Percentiles rank a stretch among this genome's conserved stretches.
phyloP scores from a whole-genome alignment of 257 asterid species.

The Solanum peruvianum region DNA sequence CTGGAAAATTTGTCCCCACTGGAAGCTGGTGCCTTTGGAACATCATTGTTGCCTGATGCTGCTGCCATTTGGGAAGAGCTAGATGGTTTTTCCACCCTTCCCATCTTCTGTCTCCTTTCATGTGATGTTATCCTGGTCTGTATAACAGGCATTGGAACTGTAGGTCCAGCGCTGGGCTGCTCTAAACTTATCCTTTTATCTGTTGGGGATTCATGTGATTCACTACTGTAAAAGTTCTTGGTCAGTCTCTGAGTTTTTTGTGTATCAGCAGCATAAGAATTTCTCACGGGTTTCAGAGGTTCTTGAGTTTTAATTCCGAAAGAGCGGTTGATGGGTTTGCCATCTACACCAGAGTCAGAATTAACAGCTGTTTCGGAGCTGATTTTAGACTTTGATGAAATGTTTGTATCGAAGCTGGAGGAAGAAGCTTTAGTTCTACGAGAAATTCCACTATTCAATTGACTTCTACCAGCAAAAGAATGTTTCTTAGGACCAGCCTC shows the following conservation, averaged over 20 bases:
- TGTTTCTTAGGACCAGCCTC: conserved; percentile 43
- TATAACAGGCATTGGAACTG: conserved; percentile 11
- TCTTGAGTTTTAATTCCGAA: conserved; percentile 15
- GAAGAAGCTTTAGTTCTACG: conserved; percentile 55
- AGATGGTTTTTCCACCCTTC: conserved; percentile 15
- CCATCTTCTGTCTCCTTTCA: conserved; percentile 9
- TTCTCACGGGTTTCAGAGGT: not conserved
- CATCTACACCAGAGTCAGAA: conserved; percentile 18
- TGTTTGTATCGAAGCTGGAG: conserved; percentile 12
- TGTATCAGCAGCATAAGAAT: conserved; percentile 11
- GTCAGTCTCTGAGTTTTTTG: conserved; percentile 14
- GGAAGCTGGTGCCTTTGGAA: conserved; percentile 8
- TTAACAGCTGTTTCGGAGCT: conserved; percentile 13
- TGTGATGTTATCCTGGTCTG: conserved; percentile 18
- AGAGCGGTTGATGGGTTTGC: conserved; percentile 12
- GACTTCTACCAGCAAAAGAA: conserved; percentile 21
- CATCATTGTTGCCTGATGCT: conserved; percentile 10
- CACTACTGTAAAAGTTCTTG: conserved; percentile 5
- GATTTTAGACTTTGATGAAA: conserved; percentile 7
- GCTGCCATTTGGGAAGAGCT: conserved; percentile 12
- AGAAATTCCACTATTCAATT: conserved; percentile 41
- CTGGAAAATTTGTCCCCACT: conserved; percentile 15
- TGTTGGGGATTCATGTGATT: conserved; percentile 16
- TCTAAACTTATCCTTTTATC: conserved; percentile 10
- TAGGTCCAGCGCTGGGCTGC: conserved; percentile 23